phyloP scores from a whole-genome alignment of 495 filamentous ascomycete species.

The Hypoxylon cercidicola region DNA sequence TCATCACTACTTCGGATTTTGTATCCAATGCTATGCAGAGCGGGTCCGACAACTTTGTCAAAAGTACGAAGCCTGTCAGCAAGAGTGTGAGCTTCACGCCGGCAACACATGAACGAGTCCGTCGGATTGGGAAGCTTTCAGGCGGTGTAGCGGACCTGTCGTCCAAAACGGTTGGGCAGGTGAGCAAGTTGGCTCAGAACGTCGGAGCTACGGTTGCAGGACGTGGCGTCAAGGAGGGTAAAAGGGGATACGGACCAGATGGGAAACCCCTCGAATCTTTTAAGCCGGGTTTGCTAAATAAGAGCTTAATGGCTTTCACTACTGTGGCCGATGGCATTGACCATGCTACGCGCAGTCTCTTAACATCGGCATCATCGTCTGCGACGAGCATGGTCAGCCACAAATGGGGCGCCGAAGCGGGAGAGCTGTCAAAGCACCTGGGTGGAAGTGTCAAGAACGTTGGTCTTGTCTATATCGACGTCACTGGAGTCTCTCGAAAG shows the following conservation, averaged over 20 bases:
- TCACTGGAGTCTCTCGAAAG: conserved; percentile 85
- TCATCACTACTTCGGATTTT: conserved; percentile 85
- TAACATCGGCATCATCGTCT: conserved; percentile 76
- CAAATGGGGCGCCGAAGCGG: conserved; percentile 85
- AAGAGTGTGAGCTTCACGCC: conserved; percentile 91
- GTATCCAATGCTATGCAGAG: conserved; percentile 78
- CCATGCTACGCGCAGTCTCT: conserved; percentile 77
- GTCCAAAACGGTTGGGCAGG: conserved; percentile 82
- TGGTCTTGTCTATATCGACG: conserved; percentile 97
- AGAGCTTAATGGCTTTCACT: conserved; percentile 94
- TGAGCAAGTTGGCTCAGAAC: conserved; percentile 85
- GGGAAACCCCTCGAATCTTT: conserved; percentile 70
- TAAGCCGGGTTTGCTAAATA: conserved; percentile 93
- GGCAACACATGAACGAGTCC: conserved; percentile 81
- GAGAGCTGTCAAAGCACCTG: conserved; percentile 73
- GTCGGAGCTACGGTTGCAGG: conserved; percentile 79
- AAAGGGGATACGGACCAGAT: conserved; percentile 69
- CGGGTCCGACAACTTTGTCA: conserved; percentile 82
- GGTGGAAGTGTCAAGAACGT: conserved; percentile 94
- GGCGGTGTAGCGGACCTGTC: conserved; percentile 79
- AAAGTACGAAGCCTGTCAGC: conserved; percentile 75
- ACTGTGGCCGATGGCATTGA: conserved; percentile 95
- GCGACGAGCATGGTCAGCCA: conserved; percentile 85
- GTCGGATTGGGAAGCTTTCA: conserved; percentile 85
- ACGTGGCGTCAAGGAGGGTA: conserved; percentile 59